These are phyloP conservation scores for Fusarium sp. DNA, from an alignment of 2,329 filamentous ascomycete species.

Conservation along the genomic window DNA sequence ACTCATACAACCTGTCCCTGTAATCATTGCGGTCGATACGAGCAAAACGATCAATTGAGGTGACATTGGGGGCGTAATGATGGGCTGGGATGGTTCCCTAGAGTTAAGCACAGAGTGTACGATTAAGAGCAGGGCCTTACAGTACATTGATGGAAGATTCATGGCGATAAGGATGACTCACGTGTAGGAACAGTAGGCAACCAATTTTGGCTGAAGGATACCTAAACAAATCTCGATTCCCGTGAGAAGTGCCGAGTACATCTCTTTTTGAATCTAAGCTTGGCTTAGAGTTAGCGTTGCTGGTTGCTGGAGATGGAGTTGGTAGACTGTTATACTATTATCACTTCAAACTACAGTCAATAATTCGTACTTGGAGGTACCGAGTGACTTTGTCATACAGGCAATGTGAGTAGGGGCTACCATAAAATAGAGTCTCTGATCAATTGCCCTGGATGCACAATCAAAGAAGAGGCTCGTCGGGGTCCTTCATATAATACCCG, in stretches of 20 bases:
- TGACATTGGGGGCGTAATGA: slow-evolving; percentile 21
- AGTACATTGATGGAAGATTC: slow-evolving; percentile 12
- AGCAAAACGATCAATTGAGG: slow-evolving; percentile 9
- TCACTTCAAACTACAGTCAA: neutral
- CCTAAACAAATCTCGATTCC: slow-evolving; percentile 9
- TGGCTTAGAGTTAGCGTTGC: slow-evolving; percentile 27
- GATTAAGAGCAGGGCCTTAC: slow-evolving; percentile 30
- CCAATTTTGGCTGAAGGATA: slow-evolving; percentile 6
- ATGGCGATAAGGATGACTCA: slow-evolving; percentile 2
- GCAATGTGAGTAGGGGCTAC: neutral
- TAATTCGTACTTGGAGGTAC: neutral
- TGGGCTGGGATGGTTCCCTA: slow-evolving; percentile 12
- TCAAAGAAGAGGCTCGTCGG: neutral
- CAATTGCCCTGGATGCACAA: neutral
- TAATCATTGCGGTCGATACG: slow-evolving; percentile 50
- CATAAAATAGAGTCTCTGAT: neutral
- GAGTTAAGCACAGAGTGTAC: slow-evolving; percentile 26
- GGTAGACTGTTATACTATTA: slow-evolving; percentile 6
- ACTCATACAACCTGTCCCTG: slow-evolving; percentile 75
- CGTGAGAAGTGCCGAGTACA: neutral
- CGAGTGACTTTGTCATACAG: neutral
- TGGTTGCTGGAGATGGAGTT: slow-evolving; percentile 18
- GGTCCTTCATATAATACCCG: neutral
- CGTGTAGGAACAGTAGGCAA: neutral
- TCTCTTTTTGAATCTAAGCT: slow-evolving; percentile 18